Percentiles rank a stretch among this genome's conserved stretches.
Evolutionary conservation across 108 stramenopile species (phyloP).

Genomic region (Stephanodiscus triporus): DNA sequence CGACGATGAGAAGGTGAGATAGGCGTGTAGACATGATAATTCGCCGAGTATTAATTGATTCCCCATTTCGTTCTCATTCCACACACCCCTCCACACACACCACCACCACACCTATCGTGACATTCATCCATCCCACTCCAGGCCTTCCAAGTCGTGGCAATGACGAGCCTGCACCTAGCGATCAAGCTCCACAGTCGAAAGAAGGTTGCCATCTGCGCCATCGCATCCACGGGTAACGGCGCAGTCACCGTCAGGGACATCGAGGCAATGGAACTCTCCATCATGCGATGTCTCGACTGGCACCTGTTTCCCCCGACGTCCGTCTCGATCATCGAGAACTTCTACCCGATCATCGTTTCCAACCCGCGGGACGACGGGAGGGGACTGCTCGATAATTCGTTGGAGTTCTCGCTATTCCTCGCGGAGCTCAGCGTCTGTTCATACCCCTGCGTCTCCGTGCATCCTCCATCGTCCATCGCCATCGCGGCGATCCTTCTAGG

Average conservation of each 20-base stretch:
- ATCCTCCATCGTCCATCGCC: constrained; percentile 38
- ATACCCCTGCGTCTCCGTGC: constrained; percentile 25
- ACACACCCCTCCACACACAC: not conserved
- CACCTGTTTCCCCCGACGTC: constrained; percentile 35
- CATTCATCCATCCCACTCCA: not conserved
- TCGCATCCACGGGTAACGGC: constrained; percentile 30
- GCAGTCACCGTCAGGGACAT: constrained; percentile 15
- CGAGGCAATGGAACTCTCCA: too few species aligned
- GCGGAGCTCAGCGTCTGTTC: constrained; percentile 37
- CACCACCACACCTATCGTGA: not conserved
- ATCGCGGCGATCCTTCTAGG: constrained; percentile 32
- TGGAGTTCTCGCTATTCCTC: constrained; percentile 38
- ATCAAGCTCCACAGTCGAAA: constrained; percentile 37
- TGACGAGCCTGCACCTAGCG: constrained; percentile 36
- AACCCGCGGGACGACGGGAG: too few species aligned
- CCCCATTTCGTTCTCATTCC: not conserved
- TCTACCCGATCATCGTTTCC: constrained; percentile 36
- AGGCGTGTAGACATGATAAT: not conserved
- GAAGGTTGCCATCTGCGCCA: constrained; percentile 23
- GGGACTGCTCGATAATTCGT: not conserved
- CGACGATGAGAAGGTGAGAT: constrained; percentile 32
- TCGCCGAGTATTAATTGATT: too few species aligned
- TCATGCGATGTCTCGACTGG: too few species aligned
- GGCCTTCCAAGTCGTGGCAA: constrained; percentile 36
- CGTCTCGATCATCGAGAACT: constrained; percentile 26